These are phyloP conservation scores for Venturia asperata DNA, from an alignment of 2,329 filamentous ascomycete genomes.

Conservation along the genomic window DNA sequence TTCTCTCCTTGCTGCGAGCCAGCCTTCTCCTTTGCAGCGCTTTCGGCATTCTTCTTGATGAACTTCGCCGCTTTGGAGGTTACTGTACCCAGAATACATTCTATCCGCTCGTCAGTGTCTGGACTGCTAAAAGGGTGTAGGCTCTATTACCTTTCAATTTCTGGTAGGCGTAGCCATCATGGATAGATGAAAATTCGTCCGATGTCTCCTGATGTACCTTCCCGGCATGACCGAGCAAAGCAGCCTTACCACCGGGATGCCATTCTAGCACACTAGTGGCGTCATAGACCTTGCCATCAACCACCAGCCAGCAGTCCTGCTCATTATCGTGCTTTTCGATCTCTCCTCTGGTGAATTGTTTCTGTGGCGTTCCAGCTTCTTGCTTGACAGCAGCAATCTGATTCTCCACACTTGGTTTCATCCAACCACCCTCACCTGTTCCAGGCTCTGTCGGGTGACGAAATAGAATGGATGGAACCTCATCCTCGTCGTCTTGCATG, in stretches of 20 bases:
- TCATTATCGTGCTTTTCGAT: conserved; percentile 46
- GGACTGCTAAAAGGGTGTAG: conserved; percentile 21
- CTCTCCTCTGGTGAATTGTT: conserved; percentile 47
- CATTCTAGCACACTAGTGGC: conserved; percentile 41
- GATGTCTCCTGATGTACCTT: conserved; percentile 44
- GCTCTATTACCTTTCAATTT: conserved; percentile 38
- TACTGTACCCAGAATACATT: conserved; percentile 44
- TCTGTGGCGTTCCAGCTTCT: conserved; percentile 39
- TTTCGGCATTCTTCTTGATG: conserved; percentile 41
- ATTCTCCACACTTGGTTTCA: conserved; percentile 42
- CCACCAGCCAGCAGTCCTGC: conserved; percentile 48
- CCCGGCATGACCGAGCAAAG: conserved; percentile 45
- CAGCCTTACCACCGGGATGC: conserved; percentile 45
- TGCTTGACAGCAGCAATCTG: conserved; percentile 41
- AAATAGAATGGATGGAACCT: conserved; percentile 36
- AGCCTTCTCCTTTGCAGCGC: conserved; percentile 34
- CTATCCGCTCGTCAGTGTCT: conserved; percentile 26
- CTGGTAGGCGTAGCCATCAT: conserved; percentile 45
- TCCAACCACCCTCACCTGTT: conserved; percentile 43
- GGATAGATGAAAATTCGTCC: conserved; percentile 44
- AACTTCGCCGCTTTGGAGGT: conserved; percentile 44
- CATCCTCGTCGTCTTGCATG: conserved; percentile 28
- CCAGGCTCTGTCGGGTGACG: conserved; percentile 42
- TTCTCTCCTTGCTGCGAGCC: conserved; percentile 25
- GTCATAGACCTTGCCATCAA: conserved; percentile 48